Percentiles rank a stretch among this genome's conserved stretches.
phyloP scores from a whole-genome alignment of 78 protist species.

The Bodo saltans region DNA sequence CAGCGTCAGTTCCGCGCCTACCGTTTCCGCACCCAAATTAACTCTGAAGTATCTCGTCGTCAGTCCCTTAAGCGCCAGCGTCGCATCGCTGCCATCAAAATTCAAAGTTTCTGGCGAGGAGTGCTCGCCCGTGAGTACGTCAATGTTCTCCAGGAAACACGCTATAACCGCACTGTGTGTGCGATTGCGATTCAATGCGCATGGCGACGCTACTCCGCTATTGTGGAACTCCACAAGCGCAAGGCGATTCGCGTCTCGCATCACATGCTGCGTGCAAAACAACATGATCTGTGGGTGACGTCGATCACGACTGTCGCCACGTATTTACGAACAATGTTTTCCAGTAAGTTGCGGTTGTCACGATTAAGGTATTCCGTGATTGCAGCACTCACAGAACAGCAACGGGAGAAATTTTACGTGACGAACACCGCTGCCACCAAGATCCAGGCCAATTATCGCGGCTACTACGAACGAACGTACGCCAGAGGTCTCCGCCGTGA shows the following conservation, averaged over 20 bases:
- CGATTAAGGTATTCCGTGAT: too few relatives aligned
- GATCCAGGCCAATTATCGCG: not conserved
- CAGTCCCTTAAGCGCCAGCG: not conserved
- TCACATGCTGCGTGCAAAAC: not conserved
- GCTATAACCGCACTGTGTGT: not conserved
- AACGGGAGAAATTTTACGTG: not conserved
- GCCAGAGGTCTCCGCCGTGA: not conserved
- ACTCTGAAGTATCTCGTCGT: not conserved
- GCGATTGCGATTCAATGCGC: not conserved
- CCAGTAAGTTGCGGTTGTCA: too few relatives aligned
- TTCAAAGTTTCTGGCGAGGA: not conserved
- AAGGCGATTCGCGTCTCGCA: not conserved
- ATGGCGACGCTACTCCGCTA: not conserved
- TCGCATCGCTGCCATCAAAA: not conserved
- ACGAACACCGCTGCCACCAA: not conserved
- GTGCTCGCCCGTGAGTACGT: not conserved
- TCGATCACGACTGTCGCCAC: not conserved
- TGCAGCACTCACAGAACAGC: not conserved
- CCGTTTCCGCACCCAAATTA: not conserved
- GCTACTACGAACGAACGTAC: not conserved
- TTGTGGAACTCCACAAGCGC: too few relatives aligned
- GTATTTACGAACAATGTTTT: not conserved
- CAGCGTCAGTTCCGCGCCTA: not conserved
- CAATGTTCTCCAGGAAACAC: not conserved
- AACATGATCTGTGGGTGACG: not conserved